phyloP scores from a whole-genome alignment of 2,329 filamentous ascomycete genomes.

The Ceratocystis colombiana region DNA sequence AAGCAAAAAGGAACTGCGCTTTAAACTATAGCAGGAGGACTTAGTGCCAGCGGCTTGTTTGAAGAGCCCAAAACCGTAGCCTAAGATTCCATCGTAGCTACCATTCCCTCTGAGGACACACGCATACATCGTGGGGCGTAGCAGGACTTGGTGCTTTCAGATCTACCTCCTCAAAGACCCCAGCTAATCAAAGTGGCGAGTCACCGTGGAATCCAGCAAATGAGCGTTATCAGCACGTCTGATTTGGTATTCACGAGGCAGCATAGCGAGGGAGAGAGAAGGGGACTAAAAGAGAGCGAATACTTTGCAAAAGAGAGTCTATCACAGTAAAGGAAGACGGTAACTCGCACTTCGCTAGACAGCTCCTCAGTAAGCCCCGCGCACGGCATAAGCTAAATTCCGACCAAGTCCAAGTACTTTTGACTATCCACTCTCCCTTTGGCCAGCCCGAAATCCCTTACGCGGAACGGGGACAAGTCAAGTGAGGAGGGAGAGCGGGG shows the following conservation, averaged over 20 bases:
- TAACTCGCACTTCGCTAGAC: not conserved
- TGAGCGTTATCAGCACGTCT: not conserved
- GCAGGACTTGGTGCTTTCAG: too few relatives aligned
- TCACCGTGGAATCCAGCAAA: not conserved
- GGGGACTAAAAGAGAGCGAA: not conserved
- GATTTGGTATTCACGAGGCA: not conserved
- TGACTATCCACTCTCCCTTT: not conserved
- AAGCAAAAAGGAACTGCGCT: not conserved
- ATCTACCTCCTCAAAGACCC: too few relatives aligned
- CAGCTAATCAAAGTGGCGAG: too few relatives aligned
- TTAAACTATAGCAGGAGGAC: not conserved
- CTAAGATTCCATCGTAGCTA: not conserved
- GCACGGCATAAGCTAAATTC: not conserved
- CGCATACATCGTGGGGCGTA: too few relatives aligned
- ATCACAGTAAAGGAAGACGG: not conserved
- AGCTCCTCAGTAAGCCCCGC: not conserved
- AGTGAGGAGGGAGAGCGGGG: not conserved
- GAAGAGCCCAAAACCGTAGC: not conserved
- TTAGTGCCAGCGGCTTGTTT: not conserved
- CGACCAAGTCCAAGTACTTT: conserved; percentile 5
- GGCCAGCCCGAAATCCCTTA: not conserved
- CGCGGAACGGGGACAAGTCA: not conserved
- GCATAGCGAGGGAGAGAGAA: not conserved
- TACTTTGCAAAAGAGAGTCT: not conserved
- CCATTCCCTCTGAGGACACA: not conserved